Base-by-base conservation (phyloP, 768 basidiomycete species). In the Termitomyces sp. region DNA sequence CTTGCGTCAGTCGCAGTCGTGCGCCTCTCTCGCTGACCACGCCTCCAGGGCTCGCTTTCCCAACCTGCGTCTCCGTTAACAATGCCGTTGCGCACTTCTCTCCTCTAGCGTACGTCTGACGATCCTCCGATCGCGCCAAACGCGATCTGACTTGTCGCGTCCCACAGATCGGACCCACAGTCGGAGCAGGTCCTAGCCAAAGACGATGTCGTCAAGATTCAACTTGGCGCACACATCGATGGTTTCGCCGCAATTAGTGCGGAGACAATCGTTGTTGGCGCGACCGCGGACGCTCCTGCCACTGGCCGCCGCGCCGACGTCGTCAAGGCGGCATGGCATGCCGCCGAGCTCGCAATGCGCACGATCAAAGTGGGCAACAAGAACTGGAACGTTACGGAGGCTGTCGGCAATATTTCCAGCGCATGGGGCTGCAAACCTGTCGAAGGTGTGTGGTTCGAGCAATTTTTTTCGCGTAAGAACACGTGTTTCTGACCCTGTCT, bases 181-280 rank as follows among this genome's bases (percentile, higher is more conserved):
- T 83, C 89, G 30, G 75, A 77, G 7, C 85, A 87, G 71, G 81
- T 73, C 53, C 81, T 95, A 63, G 84, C 83, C 30, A 89, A 93
- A 63, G 86, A 86, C 60, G 97, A 99, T 71, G 86, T 99, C 58
- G 96, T 98, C 65, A 98, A 98, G 77, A 76, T 99, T 63, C 93
- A 95, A 73, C 81, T 98, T 60, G 97, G 97, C 48, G 95, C 95
- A 20, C 97, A 99, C 69, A 94, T 99, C 73, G 96, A 98, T 71
- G 97, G 97, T 58, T 98, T 91, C 73, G 95, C 95, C 20, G 86
- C 93, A 55, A 87, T 97, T 72, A 86, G 85, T 69, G 97, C 93
- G 36, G 97, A 99, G 74, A 98, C 96, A 54, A 73, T 98, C 67
- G 85, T 97, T 60, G 84, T 98, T 34, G 92, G 94, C 42, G 88